Conservation (phyloP, 2,329 filamentous ascomycete species). For the Plenodomus lindquistii region DNA sequence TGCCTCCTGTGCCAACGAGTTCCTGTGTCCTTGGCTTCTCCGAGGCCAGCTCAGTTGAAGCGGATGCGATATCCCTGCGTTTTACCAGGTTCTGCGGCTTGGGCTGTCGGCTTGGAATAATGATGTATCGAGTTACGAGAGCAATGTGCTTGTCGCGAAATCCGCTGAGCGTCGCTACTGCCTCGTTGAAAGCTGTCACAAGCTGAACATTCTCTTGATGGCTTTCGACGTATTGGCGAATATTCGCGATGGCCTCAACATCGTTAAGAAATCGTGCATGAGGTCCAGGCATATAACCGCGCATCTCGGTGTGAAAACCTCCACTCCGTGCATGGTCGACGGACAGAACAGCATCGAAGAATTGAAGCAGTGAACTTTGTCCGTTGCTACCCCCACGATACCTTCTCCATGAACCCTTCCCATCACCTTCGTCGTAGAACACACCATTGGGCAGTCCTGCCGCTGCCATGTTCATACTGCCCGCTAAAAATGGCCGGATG, state of each 20-base stretch:
- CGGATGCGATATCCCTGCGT: conserved; percentile 51
- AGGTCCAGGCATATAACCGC: conserved; percentile 58
- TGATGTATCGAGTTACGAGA: conserved; percentile 58
- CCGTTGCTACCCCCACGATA: conserved; percentile 60
- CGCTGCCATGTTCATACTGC: conserved; percentile 58
- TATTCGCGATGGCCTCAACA: conserved; percentile 50
- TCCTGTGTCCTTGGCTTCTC: conserved; percentile 41
- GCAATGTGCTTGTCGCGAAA: conserved; percentile 59
- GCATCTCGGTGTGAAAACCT: conserved; percentile 51
- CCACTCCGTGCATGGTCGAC: conserved; percentile 52
- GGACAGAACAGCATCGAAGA: conserved; percentile 58
- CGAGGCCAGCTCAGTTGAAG: conserved; percentile 46
- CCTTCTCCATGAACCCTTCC: conserved; percentile 54
- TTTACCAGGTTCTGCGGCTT: conserved; percentile 25
- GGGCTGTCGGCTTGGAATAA: conserved; percentile 46
- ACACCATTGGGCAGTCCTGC: conserved; percentile 57
- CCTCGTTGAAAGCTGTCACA: conserved; percentile 51
- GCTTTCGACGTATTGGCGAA: conserved; percentile 50
- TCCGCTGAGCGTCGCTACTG: conserved; percentile 49
- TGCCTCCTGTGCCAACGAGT: conserved; percentile 57
- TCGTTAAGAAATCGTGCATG: conserved; percentile 56
- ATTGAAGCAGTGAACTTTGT: conserved; percentile 59
- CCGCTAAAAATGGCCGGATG: conserved; percentile 57
- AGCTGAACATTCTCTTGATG: conserved; percentile 40
- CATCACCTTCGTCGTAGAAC: conserved; percentile 56